Base-by-base conservation (phyloP, 2,329 filamentous ascomycete genomes). In the Aspergillaceae sp. region DNA sequence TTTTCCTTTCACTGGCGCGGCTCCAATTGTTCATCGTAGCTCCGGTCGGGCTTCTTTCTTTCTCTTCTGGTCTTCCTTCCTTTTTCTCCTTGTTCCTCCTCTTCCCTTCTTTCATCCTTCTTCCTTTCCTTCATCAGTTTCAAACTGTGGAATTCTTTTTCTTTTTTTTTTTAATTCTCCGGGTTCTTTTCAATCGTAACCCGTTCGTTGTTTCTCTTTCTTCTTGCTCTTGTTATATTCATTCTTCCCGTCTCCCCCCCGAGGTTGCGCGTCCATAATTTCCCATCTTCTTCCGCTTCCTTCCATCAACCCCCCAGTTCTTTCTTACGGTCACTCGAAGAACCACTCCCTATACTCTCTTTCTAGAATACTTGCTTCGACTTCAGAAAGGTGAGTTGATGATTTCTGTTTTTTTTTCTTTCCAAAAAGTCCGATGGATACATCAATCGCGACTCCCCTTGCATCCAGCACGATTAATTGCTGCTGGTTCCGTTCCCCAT, bases 1-100 rank as follows among this genome's bases (percentile, higher is more conserved):
- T 19, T 40, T 50, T 47, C 41, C 45, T 41, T 42, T 44, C 34
- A 42, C 27, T 28, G 41, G 41, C 34, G 36, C 38, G 34, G 47
- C 48, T 50, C 42, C 46, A 36, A 28, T 33, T 40, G 43, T 44
- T 37, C 33, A 30, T 9, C 7, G 34, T 38, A 7, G 29, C 29
- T 40, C 44, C 45, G 40, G 41, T 30, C 46, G 34, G 29, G 34
- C 35, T 40, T 40, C 42, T 44, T 44, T 19, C 19, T 19, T 48
- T 33, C 40, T 43, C 43, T 42, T 40, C 33, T 40, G 27, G 10
- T 44, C 43, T 40, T 38, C 43, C 27, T 27, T 44, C 38, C 45
- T 27, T 42, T 35, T 26, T 41, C 26, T 29, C 40, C 7, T n/a
- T 8, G 5, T 38, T 38, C 7, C 19, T 38, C 19, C 27, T 38